phyloP scores from a whole-genome alignment of 345 rosid species.

The Aquilaria sinensis region DNA sequence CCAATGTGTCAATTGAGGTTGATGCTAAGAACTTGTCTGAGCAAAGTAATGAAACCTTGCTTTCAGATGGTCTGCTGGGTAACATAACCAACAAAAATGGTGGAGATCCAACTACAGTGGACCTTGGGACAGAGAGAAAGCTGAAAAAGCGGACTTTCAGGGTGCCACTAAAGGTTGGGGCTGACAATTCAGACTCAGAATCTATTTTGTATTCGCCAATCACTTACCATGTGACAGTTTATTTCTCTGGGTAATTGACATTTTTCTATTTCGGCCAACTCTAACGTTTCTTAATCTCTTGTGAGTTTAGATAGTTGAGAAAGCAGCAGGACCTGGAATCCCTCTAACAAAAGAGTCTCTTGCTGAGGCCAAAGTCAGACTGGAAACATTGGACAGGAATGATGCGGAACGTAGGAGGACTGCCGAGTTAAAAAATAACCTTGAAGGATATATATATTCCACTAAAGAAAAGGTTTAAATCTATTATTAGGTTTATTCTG shows the following conservation, averaged over 20 bases:
- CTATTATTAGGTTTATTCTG: not conserved
- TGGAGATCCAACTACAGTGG: slow-evolving; percentile 43
- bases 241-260: not conserved
- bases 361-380: slow-evolving; percentile 59
- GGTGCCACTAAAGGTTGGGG: slow-evolving; percentile 72
- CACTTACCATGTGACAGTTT: not conserved
- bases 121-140: slow-evolving; percentile 64
- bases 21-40: slow-evolving; percentile 39
- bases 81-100: slow-evolving; percentile 26
- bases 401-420: slow-evolving; percentile 91
- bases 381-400: slow-evolving; percentile 78
- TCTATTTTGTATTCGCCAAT: no score
- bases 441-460: slow-evolving; percentile 91
- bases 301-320: slow-evolving; percentile 59
- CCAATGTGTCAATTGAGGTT: slow-evolving; percentile 45
- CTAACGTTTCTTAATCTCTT: not conserved
- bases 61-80: slow-evolving; percentile 36
- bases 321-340: slow-evolving; percentile 75
- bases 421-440: slow-evolving; percentile 85
- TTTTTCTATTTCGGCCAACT: not conserved
- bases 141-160: slow-evolving; percentile 79
- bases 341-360: slow-evolving; percentile 60
- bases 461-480: slow-evolving; percentile 81
- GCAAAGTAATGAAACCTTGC: slow-evolving; percentile 42
- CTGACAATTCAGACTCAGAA: not conserved